phyloP scores from a whole-genome alignment of 108 stramenopile species.

The Schizochytrium sp. region DNA sequence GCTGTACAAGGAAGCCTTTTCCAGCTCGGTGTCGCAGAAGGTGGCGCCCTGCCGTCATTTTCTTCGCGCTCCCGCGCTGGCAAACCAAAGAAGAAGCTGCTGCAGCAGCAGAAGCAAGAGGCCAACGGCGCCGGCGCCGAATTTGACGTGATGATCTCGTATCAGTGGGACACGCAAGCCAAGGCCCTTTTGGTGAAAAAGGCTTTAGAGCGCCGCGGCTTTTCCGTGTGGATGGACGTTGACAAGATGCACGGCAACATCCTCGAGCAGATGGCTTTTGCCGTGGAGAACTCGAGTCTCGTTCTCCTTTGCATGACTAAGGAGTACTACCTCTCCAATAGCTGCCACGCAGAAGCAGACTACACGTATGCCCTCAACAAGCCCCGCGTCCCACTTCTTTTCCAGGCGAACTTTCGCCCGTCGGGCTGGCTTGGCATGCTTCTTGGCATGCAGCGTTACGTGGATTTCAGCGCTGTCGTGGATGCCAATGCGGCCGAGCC shows the following conservation, averaged over 20 bases:
- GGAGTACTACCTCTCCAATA: background rate
- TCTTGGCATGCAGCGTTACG: background rate
- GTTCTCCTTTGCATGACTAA: background rate
- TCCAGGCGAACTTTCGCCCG: background rate
- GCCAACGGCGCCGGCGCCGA: too few relatives aligned
- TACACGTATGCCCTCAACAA: background rate
- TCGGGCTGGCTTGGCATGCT: background rate
- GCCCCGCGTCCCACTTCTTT: background rate
- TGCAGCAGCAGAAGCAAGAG: too few relatives aligned
- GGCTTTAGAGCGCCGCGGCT: background rate
- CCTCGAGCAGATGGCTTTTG: background rate
- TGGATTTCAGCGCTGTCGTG: background rate
- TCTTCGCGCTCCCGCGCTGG: too few relatives aligned
- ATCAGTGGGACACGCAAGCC: background rate
- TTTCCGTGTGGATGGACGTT: constrained; percentile 7
- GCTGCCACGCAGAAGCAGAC: background rate
- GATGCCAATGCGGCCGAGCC: background rate
- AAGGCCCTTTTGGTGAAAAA: background rate
- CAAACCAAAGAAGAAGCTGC: too few relatives aligned
- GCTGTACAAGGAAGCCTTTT: too few relatives aligned
- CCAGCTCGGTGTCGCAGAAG: too few relatives aligned
- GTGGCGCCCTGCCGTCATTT: too few relatives aligned
- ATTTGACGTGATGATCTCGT: background rate
- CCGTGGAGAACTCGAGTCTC: background rate
- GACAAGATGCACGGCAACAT: background rate